Base-by-base conservation (phyloP, 2,329 filamentous ascomycete species). In the Cladobotryum mycophilum region DNA sequence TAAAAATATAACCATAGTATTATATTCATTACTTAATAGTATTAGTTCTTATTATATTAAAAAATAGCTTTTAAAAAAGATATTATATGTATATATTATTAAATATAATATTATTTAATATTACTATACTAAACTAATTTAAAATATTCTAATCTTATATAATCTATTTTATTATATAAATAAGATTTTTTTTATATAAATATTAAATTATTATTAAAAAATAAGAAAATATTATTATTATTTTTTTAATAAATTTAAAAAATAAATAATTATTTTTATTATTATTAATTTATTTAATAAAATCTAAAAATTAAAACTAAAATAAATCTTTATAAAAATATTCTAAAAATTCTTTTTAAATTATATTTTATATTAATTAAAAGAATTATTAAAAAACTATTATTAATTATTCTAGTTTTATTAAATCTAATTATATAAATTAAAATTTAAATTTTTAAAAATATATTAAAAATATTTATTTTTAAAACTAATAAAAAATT, bases 221-320 rank as follows among this genome's bases (percentile, higher is more conserved):
- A n/a, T n/a, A 15, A 9, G 8, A 5, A 41, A 12, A 22, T 3
- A 12, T 12, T 17, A 5, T 22, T 41, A 12, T 12, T 4, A n/a
- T 12, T 17, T 41, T 17, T n/a, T 3, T 5, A 5, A 5, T 6
- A 5, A 3, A 41, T 18, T 13, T 4, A 41, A 12, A n/a, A 41
- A 41, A n/a, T 41, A 12, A 12, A n/a, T n/a, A 7, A n/a, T 41
- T 7, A 48, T n/a, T 18, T 37, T 37, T 20, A 42, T 35, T 8
- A 42, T 48, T 1, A 7, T 18, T 35, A 13, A 25, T 7, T 40
- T 38, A 44, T 49, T 44, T 12, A 12, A n/a, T 8, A 25, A 49
- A 5, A n/a, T 49, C 47, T n/a, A 49, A 14, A 49, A 40, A 25
- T 49, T 11, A n/a, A 48, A 41, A 3, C 40, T n/a, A 17, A 41